A percentile compares a stretch with the other conserved stretches of the same genome.
These are phyloP conservation scores for Lotmaria passim DNA, from an alignment of 208 protist species.

Conservation along the genomic window DNA sequence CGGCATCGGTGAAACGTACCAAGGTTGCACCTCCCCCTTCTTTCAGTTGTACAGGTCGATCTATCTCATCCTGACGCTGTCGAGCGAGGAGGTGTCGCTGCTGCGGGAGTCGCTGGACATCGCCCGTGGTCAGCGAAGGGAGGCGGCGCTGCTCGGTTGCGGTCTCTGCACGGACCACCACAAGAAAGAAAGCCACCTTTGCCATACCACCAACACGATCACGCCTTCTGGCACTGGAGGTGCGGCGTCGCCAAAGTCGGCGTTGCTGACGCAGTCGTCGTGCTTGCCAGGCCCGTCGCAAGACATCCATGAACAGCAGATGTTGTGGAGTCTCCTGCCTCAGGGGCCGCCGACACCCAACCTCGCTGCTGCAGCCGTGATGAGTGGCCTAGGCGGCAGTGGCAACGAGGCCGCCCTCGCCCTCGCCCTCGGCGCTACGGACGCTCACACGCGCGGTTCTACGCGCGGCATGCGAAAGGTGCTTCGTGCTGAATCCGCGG, in stretches of 20 bases:
- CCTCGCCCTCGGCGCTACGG: no score
- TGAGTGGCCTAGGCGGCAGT: no score
- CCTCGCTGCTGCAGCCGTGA: no score
- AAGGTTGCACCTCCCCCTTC: slow-evolving; percentile 31
- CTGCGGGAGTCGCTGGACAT: slow-evolving; percentile 15
- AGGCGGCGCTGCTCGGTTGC: background rate
- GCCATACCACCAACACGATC: background rate
- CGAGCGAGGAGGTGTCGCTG: slow-evolving; percentile 6
- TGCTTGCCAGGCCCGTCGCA: background rate
- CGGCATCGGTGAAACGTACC: slow-evolving; percentile 14
- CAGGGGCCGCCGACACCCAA: no score
- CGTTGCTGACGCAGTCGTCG: background rate
- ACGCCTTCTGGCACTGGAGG: no score
- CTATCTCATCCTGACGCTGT: background rate
- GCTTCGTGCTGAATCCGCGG: background rate
- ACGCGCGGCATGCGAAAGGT: background rate
- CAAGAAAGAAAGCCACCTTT: background rate
- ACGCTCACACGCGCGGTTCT: no score
- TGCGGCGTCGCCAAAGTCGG: no score
- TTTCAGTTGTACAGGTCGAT: slow-evolving; percentile 14
- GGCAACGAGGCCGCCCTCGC: background rate
- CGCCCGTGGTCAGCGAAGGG: background rate
- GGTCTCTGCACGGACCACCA: background rate
- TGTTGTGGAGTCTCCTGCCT: slow-evolving; percentile 6
- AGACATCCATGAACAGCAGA: slow-evolving; percentile 13